Percentiles rank a stretch among this genome's conserved stretches.
Conservation (phyloP, 768 basidiomycete species). For the Boletus patriciae region DNA sequence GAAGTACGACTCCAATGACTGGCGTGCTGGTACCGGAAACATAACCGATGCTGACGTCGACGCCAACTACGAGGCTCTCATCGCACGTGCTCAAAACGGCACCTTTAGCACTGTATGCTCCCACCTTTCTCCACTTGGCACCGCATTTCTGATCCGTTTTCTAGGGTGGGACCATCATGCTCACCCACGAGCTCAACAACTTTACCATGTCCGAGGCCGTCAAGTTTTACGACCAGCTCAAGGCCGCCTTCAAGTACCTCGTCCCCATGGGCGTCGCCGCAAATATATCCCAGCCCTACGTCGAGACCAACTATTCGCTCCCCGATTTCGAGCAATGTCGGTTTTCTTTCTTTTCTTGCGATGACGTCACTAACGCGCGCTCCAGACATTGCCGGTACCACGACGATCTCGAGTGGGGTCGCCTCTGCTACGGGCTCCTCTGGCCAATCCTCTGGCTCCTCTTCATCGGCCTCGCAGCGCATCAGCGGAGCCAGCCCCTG, state of each 20-base stretch:
- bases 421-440: slow-evolving; percentile 2
- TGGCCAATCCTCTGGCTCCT: neutral
- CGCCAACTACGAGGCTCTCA: slow-evolving; percentile 53
- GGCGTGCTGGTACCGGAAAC: slow-evolving; percentile 56
- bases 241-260: slow-evolving; percentile 45
- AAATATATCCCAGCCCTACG: slow-evolving; percentile 54
- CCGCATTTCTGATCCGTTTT: neutral
- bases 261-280: slow-evolving; percentile 54
- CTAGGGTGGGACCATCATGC: slow-evolving; percentile 50
- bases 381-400: slow-evolving; percentile 29
- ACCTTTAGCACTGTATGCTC: slow-evolving; percentile 38
- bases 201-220: slow-evolving; percentile 62
- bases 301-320: slow-evolving; percentile 44
- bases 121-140: too few species aligned
- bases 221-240: slow-evolving; percentile 49
- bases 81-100: slow-evolving; percentile 46
- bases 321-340: slow-evolving; percentile 49
- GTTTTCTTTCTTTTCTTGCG: neutral
- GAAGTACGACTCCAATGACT: slow-evolving; percentile 71
- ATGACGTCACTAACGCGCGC: neutral
- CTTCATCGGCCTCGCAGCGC: neutral
- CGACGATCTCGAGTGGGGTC: slow-evolving; percentile 6
- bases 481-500: neutral
- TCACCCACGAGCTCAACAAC: slow-evolving; percentile 61
- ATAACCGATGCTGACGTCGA: slow-evolving; percentile 48